phyloP scores from a whole-genome alignment of 768 basidiomycete genomes.

The Boletus sensibilis region DNA sequence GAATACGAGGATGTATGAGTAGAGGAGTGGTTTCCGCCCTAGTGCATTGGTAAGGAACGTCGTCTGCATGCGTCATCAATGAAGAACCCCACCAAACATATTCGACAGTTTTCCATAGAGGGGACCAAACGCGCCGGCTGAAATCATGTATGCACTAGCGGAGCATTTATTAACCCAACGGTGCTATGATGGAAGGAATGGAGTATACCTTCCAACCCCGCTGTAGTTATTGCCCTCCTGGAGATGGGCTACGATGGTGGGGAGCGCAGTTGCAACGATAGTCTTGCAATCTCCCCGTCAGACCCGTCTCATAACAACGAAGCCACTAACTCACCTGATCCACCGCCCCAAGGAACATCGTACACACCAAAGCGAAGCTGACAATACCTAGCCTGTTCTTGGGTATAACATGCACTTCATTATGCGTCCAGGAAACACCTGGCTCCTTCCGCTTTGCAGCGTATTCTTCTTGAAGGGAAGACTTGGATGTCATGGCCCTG shows the following conservation, averaged over 20 bases:
- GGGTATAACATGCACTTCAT: conserved; percentile 54
- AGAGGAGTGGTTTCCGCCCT: conserved; percentile 71
- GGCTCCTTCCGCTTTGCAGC: conserved; percentile 19
- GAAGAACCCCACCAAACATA: conserved; percentile 34
- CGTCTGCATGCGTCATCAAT: not conserved
- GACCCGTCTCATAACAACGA: not conserved
- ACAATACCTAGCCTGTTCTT: conserved; percentile 22
- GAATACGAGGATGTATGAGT: conserved; percentile 61
- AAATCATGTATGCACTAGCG: conserved; percentile 69
- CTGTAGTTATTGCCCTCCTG: conserved; percentile 64
- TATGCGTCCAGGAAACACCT: conserved; percentile 49
- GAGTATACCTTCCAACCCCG: conserved; percentile 64
- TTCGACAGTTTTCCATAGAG: conserved; percentile 78
- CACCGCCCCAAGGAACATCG: conserved; percentile 42
- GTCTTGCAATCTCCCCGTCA: conserved; percentile 36
- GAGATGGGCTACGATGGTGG: conserved; percentile 62
- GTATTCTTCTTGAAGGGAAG: no score
- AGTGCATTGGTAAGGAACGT: not conserved
- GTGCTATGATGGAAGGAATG: not conserved
- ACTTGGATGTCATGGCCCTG: no score
- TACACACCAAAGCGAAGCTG: conserved; percentile 25
- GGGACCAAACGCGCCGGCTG: conserved; percentile 62
- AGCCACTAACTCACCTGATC: conserved; percentile 46
- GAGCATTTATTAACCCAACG: not conserved
- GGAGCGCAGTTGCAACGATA: conserved; percentile 67